Evolutionary conservation across 1,284 basidiomycete species (phyloP), one percentile per base, ranked within the genome.

Genomic region (Meira nashicola): DNA sequence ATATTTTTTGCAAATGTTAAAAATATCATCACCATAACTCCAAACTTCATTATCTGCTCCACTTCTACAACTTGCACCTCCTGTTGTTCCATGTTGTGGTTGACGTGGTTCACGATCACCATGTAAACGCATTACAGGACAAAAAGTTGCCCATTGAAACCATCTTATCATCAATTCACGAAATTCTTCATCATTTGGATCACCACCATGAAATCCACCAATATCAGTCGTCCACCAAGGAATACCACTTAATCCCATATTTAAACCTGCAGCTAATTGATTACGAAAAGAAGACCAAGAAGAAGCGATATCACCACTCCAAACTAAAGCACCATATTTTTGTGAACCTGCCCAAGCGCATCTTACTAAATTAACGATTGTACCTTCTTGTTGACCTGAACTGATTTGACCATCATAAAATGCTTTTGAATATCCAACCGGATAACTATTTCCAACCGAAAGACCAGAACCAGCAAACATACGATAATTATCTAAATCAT

Each of bases 61-160:
- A 14, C 39, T 40, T 15, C 62, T 56, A 19, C 50, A 60, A 28
- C 50, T 57, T 2, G 62, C 50, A 19, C 55, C 62, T 28, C 52
- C 38, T 6, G 39, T 52, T 4, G 61, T 38, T n/a, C 53, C 55
- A 2, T 56, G 54, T 28, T 58, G 53, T 2, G 40, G 62, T 21
- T 64, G 62, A 17, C 50, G 49, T 14, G 62, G 62, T 39, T 64
- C 62, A 12, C 62, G 58, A 28, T 64, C 55, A 3, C 62, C 62
- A 39, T 64, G 62, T 3, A 64, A 49, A 5, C 62, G 55, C 62
- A 64, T 64, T 25, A 60, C 52, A 5, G 62, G 62, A 46, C 51
- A 58, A 28, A 64, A 64, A 9, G 62, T 54, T 4, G 39, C 62
- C 62, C 62, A 64, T n/a, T 59, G 57, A 55, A 64, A 64, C 62